Percentiles rank a stretch among this genome's conserved stretches.
These are phyloP conservation scores for Staphylotrichum longicolle DNA, from an alignment of 495 filamentous ascomycete species.

Conservation along the genomic window DNA sequence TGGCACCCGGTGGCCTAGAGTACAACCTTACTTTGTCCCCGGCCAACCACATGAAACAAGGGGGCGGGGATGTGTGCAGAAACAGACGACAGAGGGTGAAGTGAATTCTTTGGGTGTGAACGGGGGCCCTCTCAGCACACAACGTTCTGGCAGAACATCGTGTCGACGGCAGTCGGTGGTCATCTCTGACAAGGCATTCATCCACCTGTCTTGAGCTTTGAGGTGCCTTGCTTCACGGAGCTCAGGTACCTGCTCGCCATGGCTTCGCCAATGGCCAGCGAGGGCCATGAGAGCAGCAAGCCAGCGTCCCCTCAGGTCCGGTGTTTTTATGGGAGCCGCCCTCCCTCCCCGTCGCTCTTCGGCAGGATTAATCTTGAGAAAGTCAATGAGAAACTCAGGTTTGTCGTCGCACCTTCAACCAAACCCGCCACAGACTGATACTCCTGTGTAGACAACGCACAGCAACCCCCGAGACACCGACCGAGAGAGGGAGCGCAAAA, in stretches of 20 bases:
- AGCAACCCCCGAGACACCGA: neutral
- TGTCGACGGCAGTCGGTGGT: no score
- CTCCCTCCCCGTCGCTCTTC: conserved; percentile 1
- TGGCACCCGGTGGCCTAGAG: no score
- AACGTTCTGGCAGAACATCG: no score
- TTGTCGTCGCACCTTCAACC: neutral
- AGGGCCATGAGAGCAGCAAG: neutral
- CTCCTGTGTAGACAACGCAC: neutral
- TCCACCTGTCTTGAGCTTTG: no score
- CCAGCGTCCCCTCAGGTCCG: neutral
- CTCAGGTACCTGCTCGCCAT: neutral
- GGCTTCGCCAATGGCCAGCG: neutral
- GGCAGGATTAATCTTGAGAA: neutral
- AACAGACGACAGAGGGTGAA: no score
- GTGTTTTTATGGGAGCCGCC: neutral
- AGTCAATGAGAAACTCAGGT: conserved; percentile 1
- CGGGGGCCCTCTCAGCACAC: no score
- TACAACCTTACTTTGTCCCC: no score
- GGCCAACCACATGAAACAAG: no score
- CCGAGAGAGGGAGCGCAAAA: neutral
- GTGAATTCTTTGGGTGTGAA: no score
- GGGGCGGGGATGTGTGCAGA: no score
- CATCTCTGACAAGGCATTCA: no score
- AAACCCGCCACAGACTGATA: neutral
- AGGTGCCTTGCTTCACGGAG: no score